Conservation (phyloP, 352 stramenopile species). For the Globisporangium canariense region DNA sequence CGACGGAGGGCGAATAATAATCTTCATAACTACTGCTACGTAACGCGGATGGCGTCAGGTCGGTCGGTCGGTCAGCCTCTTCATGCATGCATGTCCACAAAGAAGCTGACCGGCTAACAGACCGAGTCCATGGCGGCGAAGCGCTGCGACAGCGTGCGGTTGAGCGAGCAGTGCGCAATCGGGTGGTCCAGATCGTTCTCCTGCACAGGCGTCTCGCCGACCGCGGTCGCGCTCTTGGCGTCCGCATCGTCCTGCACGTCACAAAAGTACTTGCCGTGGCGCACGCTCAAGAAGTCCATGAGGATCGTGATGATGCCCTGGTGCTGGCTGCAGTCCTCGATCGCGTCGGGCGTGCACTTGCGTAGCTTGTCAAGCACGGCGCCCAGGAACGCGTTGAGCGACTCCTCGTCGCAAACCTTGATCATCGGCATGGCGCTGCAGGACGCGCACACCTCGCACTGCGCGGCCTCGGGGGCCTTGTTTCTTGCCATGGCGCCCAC, state of each 20-base stretch:
- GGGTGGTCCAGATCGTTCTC: conserved; percentile 62
- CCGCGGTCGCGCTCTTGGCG: conserved; percentile 14
- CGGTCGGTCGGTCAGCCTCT: no score
- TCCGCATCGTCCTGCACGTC: conserved; percentile 30
- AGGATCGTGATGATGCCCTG: conserved; percentile 79
- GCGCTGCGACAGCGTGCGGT: conserved; percentile 70
- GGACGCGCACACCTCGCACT: conserved; percentile 49
- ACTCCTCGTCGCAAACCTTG: conserved; percentile 47
- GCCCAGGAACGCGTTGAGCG: conserved; percentile 56
- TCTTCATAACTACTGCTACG: conserved; percentile 7
- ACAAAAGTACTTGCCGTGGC: conserved; percentile 75
- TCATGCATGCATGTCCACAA: neutral
- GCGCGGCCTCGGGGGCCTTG: conserved; percentile 37
- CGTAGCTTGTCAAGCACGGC: conserved; percentile 58
- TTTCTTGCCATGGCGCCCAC: conserved; percentile 64
- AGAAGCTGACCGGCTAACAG: conserved; percentile 35
- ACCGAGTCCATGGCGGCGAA: conserved; percentile 78
- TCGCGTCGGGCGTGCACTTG: conserved; percentile 30
- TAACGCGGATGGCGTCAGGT: neutral
- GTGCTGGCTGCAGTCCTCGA: conserved; percentile 60
- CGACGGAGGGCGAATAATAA: conserved; percentile 7
- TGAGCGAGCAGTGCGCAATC: conserved; percentile 68
- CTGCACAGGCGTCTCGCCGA: conserved; percentile 25
- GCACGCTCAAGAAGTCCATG: conserved; percentile 82
- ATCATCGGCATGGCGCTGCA: conserved; percentile 42